Percentiles rank a stretch among this genome's conserved stretches.
These are phyloP conservation scores for Rhizopus arrhizus DNA, from an alignment of 371 early-diverging fungal genomes.

Conservation along the genomic window DNA sequence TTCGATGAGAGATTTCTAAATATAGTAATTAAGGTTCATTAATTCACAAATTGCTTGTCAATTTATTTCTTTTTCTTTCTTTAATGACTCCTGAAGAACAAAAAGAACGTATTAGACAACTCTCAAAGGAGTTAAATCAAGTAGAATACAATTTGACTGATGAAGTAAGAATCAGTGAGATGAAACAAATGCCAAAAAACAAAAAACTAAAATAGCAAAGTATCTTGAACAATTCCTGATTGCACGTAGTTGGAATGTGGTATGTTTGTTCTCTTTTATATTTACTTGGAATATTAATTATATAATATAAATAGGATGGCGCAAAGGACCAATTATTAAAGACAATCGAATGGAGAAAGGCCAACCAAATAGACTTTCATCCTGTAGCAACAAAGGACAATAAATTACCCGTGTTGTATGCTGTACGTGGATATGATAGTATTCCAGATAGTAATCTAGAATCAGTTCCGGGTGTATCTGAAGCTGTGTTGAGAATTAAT, in stretches of 20 bases:
- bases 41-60: too few relatives aligned
- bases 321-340: constrained; percentile 70
- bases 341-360: constrained; percentile 72
- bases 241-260: constrained; percentile 63
- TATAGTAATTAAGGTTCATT: too few relatives aligned
- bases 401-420: constrained; percentile 68
- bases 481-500: constrained; percentile 66
- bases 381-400: constrained; percentile 69
- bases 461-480: constrained; percentile 64
- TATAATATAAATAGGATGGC: constrained; percentile 33
- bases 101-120: too few relatives aligned
- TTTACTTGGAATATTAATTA: neutral
- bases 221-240: constrained; percentile 63
- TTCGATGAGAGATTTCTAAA: too few relatives aligned
- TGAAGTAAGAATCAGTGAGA: too few relatives aligned
- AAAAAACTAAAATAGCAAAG: constrained; percentile 21
- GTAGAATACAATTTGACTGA: too few relatives aligned
- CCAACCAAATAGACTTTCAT: constrained; percentile 67
- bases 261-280: constrained; percentile 33
- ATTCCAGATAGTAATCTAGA: constrained; percentile 73
- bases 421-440: constrained; percentile 70
- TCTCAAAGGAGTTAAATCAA: too few relatives aligned
- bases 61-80: too few relatives aligned
- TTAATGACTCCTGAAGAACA: too few relatives aligned
- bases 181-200: too few relatives aligned